Percentiles rank a stretch among this genome's conserved stretches.
These are phyloP conservation scores for Epichloe hybrida DNA, from an alignment of 2,329 filamentous ascomycete species.

Conservation along the genomic window DNA sequence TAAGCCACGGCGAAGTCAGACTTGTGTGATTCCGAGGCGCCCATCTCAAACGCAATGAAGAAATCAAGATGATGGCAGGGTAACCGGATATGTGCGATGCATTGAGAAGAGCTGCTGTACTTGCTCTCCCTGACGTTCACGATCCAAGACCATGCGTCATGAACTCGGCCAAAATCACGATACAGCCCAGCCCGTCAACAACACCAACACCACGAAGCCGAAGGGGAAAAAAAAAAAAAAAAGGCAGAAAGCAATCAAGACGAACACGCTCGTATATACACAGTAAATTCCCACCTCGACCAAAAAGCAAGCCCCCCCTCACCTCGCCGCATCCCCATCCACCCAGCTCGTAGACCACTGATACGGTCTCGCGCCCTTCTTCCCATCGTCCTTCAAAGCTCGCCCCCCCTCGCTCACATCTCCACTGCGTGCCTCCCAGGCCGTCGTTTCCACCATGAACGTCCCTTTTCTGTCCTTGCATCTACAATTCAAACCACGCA, in stretches of 20 bases:
- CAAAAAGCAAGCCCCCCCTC: not conserved
- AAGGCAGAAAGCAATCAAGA: not conserved
- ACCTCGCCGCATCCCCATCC: slow-evolving; percentile 17
- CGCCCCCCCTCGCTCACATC: not conserved
- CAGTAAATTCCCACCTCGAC: not conserved
- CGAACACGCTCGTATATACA: not conserved
- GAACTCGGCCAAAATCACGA: no score
- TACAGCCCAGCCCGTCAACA: no score
- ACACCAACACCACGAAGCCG: not conserved
- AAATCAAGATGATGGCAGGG: no score
- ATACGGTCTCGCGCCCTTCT: slow-evolving; percentile 11
- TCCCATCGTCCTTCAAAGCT: not conserved
- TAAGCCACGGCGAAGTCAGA: no score
- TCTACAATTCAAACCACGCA: slow-evolving; percentile 21
- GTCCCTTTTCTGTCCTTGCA: slow-evolving; percentile 42
- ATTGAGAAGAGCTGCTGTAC: no score
- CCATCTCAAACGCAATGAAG: no score
- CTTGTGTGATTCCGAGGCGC: no score
- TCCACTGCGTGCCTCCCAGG: slow-evolving; percentile 37
- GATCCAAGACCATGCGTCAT: no score
- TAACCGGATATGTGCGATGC: no score
- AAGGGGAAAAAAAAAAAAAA: not conserved
- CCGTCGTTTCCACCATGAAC: slow-evolving; percentile 51
- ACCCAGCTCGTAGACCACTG: slow-evolving; percentile 24
- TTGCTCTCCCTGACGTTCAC: no score